phyloP scores from a whole-genome alignment of 2,329 filamentous ascomycete species.

The Pestalotiopsis sp. region DNA sequence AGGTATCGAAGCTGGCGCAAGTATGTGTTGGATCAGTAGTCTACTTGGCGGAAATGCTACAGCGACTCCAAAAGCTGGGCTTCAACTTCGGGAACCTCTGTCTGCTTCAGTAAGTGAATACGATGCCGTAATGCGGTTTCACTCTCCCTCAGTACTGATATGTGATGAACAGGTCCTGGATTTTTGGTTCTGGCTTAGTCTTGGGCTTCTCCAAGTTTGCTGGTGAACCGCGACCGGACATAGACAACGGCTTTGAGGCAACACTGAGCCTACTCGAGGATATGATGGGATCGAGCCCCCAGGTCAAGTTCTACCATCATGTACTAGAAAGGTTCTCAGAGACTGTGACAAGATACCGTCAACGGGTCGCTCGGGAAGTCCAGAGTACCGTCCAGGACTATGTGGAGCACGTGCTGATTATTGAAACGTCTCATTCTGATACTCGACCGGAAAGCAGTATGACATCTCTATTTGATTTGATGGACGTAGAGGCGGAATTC shows the following conservation, averaged over 20 bases:
- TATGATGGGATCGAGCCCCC: not conserved
- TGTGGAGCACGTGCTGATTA: not conserved
- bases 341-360: not conserved
- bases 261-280: not conserved
- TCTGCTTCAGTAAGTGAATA: not conserved
- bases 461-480: not conserved
- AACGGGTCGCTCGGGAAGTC: not conserved
- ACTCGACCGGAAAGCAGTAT: not conserved
- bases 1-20: slow-evolving; percentile 2
- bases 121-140: not conserved
- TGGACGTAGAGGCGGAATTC: not conserved
- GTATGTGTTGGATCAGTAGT: slow-evolving; percentile 2
- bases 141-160: not conserved
- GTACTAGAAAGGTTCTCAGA: not conserved
- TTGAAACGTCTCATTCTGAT: not conserved
- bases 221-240: not conserved
- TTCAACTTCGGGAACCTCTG: not conserved
- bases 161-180: not conserved
- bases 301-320: not conserved
- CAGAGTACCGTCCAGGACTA: not conserved
- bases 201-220: slow-evolving; percentile 1
- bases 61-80: not conserved
- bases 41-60: not conserved
- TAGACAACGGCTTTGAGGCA: not conserved
- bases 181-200: not conserved